Base-by-base conservation (phyloP, 495 filamentous ascomycete species). In the Aspergillus nidulans region DNA sequence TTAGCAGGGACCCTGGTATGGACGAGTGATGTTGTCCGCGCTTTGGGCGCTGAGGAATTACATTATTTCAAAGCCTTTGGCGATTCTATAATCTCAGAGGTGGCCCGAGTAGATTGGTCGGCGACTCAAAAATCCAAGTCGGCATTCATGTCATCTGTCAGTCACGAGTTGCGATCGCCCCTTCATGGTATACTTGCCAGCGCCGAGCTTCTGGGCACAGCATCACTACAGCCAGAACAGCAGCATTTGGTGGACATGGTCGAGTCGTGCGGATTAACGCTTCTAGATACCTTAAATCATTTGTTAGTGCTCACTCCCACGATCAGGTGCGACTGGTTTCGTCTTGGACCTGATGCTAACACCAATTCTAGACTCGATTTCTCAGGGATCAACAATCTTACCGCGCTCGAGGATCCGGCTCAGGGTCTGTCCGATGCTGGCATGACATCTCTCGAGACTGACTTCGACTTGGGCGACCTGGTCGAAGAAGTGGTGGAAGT, bases 231-330 rank as follows among this genome's bases (percentile, higher is more conserved):
- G 41, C 60, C 62, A 13, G 69, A 74, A 45, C 77, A 82, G 49
- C 65, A 64, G 21, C 74, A 77, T 36, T 76, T 85, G 59, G 70
- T 86, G 1, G 74, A 79, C 41, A 87, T 84, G 58, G 80, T 89
- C 19, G 79, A 86, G 46, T 79, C 77, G 1, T 90, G 83, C 28
- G 84, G 83, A 0, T 74, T 78, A 50, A 89, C 85, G 0, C 67
- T 90, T 0, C 70, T 91, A 9, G 85, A 90, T 57, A 88, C 85
- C 0, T 81, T 88, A 16, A 81, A 88, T 57, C 85, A 90, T 63
- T 71, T 85, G 52, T 59, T 28, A 45, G 56, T 39, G 16, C 34
- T 21, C 3, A 21, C 12, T 4, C 12, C 19, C 20, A 10, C 40
- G 12, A 23, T 43, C 6, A 26, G 18, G 42, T 4, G 42, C 23